Base-by-base conservation (phyloP, 2,329 filamentous ascomycete species). In the Colletotrichum neosansevieriae region DNA sequence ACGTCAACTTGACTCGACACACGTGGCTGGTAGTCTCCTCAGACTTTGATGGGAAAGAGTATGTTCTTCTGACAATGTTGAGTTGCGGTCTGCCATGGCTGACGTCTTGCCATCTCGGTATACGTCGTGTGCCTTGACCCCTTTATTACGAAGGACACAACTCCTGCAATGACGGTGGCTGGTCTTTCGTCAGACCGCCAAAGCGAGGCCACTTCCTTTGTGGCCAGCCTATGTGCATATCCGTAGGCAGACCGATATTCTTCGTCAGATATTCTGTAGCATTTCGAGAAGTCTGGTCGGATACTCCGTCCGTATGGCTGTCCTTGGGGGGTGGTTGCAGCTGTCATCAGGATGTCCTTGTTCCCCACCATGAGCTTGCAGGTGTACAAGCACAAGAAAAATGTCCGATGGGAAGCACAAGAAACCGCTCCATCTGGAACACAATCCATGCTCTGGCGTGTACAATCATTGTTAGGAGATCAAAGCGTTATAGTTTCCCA, bases 1-100 rank as follows among this genome's bases (percentile, higher is more conserved):
- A 59, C 56, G 15, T 44, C 40, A 65, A 76, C 79, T 82, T 81
- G 84, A 87, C 84, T 86, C 84, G 84, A 84, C 83, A 85, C 83
- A 85, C 81, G 82, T 85, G 83, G 82, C 80, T 73, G 76, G 73
- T 70, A 69, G 74, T 67, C 71, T 70, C 72, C 70, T 70, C 24
- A 64, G 60, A 63, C 7, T 42, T 17, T 63, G 17, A 45, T n/a
- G 34, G 9, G 19, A 21, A 24, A 56, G 49, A 59, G 44, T 4
- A 15, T 13, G 11, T 9, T 38, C 13, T 57, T 21, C 40, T 21
- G 40, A 11, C 19, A 47, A 71, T 57, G 61, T 9, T 53, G 24
- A 19, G 10, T 32, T 15, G 11, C 19, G n/a, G 24, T 36, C 42
- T 49, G 12, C 21, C 4, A 45, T 42, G 24, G 21, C 36, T 34